These are phyloP conservation scores for Heterobasidion occidentale DNA, from an alignment of 1,284 basidiomycete species.

Conservation along the genomic window DNA sequence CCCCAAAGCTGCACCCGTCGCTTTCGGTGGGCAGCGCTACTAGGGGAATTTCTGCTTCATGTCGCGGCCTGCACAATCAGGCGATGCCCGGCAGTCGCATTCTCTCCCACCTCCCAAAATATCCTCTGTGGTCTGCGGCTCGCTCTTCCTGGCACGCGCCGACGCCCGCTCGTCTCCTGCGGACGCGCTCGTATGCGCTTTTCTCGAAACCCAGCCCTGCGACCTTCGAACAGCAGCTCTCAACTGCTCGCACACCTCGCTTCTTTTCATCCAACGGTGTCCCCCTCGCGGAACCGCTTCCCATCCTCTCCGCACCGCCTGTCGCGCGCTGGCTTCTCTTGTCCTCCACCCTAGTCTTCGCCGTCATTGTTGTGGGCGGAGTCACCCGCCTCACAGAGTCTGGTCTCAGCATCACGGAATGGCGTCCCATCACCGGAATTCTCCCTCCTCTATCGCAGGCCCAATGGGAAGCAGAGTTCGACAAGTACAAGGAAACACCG, in stretches of 20 bases:
- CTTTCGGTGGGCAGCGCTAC: not conserved
- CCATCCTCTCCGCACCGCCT: constrained; percentile 61
- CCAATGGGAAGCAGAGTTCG: constrained; percentile 88
- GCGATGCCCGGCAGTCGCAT: not conserved
- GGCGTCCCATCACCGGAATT: constrained; percentile 90
- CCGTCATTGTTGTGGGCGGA: constrained; percentile 93
- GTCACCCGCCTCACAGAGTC: constrained; percentile 97
- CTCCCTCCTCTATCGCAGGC: constrained; percentile 72
- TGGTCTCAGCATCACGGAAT: constrained; percentile 96
- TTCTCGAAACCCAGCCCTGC: constrained; percentile 5
- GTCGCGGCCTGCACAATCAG: not conserved
- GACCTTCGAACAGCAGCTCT: constrained; percentile 12
- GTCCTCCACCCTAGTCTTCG: constrained; percentile 82
- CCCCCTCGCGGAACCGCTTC: constrained; percentile 27
- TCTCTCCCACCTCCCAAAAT: not conserved
- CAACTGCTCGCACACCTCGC: constrained; percentile 18
- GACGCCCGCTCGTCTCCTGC: not conserved
- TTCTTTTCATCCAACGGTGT: constrained; percentile 34
- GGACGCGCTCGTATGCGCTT: constrained; percentile 1
- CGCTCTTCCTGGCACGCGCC: not conserved
- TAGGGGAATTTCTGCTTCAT: not conserved
- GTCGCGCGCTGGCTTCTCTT: constrained; percentile 81
- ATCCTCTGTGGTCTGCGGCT: not conserved
- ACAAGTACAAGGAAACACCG: constrained; percentile 92
- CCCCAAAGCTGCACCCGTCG: not conserved